Conservation (phyloP, 352 stramenopile genomes). For the Phytophthora europaea region DNA sequence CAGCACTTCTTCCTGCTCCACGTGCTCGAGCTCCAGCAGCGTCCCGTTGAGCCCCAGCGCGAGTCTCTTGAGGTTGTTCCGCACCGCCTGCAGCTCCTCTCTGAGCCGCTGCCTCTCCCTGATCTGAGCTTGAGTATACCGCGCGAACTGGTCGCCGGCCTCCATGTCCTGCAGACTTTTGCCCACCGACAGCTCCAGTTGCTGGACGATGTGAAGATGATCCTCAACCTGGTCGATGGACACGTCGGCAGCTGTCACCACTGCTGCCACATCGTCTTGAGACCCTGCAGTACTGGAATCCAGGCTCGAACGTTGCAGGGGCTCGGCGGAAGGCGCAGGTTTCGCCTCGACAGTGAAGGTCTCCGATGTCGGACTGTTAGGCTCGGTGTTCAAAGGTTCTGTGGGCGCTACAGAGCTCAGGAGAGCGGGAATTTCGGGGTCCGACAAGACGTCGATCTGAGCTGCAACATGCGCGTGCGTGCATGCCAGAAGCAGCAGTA, state of each 20-base stretch:
- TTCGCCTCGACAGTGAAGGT: conserved; percentile 5
- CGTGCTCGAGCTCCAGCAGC: conserved; percentile 79
- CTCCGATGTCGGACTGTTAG: not conserved
- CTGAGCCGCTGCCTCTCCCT: conserved; percentile 41
- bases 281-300: conserved; percentile 31
- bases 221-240: conserved; percentile 85
- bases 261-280: conserved; percentile 11
- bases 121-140: conserved; percentile 36
- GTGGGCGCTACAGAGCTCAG: conserved; percentile 16
- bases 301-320: conserved; percentile 19
- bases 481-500: conserved; percentile 13
- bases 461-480: conserved; percentile 16
- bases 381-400: not conserved
- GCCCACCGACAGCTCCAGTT: conserved; percentile 75
- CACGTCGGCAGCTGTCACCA: conserved; percentile 51
- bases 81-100: conserved; percentile 54
- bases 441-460: conserved; percentile 31
- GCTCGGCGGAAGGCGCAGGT: conserved; percentile 3
- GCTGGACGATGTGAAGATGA: conserved; percentile 79
- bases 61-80: conserved; percentile 77
- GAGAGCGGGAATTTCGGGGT: conserved; percentile 17
- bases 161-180: conserved; percentile 69
- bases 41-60: conserved; percentile 79
- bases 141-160: conserved; percentile 31
- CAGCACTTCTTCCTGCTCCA: conserved; percentile 83